phyloP scores from a whole-genome alignment of 140 eudicot genomes.

The Cichorium intybus region DNA sequence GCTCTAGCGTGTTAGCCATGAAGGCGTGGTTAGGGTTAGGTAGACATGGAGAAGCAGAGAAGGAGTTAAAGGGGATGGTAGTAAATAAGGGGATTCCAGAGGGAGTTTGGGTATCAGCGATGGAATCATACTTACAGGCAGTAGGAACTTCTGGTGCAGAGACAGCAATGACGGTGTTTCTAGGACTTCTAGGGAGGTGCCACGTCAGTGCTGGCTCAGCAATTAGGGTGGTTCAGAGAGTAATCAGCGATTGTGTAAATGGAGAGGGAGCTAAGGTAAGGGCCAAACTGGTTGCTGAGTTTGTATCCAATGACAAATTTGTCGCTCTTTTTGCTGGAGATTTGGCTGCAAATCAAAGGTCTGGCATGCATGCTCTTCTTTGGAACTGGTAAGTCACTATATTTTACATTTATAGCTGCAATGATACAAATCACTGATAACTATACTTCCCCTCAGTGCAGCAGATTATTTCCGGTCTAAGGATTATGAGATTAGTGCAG shows the following conservation, averaged over 20 bases:
- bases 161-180: constrained; percentile 74
- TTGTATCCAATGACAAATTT: constrained; percentile 81
- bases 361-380: constrained; percentile 88
- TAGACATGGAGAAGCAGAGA: constrained; percentile 79
- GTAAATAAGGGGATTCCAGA: constrained; percentile 83
- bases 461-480: constrained; percentile 81
- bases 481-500: constrained; percentile 81
- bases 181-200: constrained; percentile 84
- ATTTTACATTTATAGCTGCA: neutral
- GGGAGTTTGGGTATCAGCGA: constrained; percentile 90
- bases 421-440: constrained; percentile 13
- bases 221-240: constrained; percentile 69
- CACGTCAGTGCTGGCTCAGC: constrained; percentile 78
- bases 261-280: constrained; percentile 62
- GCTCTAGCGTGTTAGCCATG: constrained; percentile 92
- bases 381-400: constrained; percentile 68
- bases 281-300: constrained; percentile 69
- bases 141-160: constrained; percentile 82
- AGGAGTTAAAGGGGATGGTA: constrained; percentile 85
- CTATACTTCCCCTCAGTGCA: constrained; percentile 49
- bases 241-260: constrained; percentile 57
- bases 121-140: constrained; percentile 83
- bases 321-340: constrained; percentile 78
- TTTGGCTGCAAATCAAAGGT: constrained; percentile 68
- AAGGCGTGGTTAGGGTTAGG: constrained; percentile 97